Evolutionary conservation across 306 rosid species (phyloP), one percentile per base, ranked within the genome.

Genomic region (Prunus mira): DNA sequence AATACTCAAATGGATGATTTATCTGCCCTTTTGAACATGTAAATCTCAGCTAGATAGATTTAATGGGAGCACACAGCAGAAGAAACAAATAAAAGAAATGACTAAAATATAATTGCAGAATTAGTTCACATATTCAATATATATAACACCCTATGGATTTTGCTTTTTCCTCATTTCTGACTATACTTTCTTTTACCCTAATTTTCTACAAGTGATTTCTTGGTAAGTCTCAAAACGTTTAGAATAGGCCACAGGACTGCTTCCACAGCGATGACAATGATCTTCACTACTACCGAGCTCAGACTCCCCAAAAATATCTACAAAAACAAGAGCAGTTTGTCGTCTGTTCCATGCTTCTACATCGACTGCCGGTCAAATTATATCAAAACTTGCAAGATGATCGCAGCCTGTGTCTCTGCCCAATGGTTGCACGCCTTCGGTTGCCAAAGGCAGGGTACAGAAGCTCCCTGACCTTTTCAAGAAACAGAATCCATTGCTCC

Each of bases 401-500:
- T 63, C 93, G 91, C 57, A 90, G 96, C 62, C 90, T 87, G 69
- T 75, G 85, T 65, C 82, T 85, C 89, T 84, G 96, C 75, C 79
- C 79, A 3, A 57, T 34, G 4, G 76, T 72, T 57, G 76, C 81
- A 78, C 85, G 49, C 79, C 82, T 88, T 60, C 86, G 77, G 49
- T 75, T 81, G 15, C 70, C 78, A 78, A 92, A 88, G 72, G 90
- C 89, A 1, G 89, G 90, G 78, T 71, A 32, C 45, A 92, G 82
- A 81, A 92, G 64, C 67, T 78, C 84, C 60, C 58, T 86, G 69
- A 92, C 90, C 66, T 82, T 80, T 71, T 84, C 91, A 17, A 92
- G 90, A 84, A 92, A 90, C 76, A 70, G 90, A 64, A 56, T 71
- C 97, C 97, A 92, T 70, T 82, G 80, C 69, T 85, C 91, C 71